Evolutionary conservation across 495 filamentous ascomycete genomes (phyloP), one percentile per base, ranked within the genome.

Genomic region (Xylaria bambusicola): DNA sequence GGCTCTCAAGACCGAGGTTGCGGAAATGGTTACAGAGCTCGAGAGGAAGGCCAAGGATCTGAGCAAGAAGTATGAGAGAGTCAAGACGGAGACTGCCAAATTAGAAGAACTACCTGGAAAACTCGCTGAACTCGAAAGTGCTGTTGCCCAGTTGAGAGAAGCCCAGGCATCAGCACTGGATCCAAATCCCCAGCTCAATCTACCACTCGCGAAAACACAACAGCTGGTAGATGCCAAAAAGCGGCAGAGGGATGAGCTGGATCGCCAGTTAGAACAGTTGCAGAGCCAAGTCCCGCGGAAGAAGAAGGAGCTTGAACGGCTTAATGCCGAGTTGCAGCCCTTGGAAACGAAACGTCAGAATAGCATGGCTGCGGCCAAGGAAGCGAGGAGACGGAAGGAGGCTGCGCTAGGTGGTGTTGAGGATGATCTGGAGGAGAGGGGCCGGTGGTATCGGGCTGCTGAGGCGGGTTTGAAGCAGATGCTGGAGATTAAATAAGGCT

Each of bases 361-460:
- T 35, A 84, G 83, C 47, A 81, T 84, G 52, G 73, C 80, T 42
- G 86, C 89, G 47, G 93, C 92, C 17, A 83, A 79, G 56, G 93
- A 98, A 69, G 93, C 92, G 4, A 82, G 84, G 66, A 80, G 88
- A 64, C 87, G 89, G 72, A 91, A 88, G 71, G 88, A 90, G 66
- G 80, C 86, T 33, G 85, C 80, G 17, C 71, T 76, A 26, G 77
- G 85, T 46, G 85, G 86, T 0, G 82, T 87, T 27, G 87, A 84
- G 52, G 90, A 94, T 70, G 90, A 93, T 53, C 70, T 95, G 21
- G 91, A 95, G 67, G 87, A 91, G 72, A 83, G 84, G 71, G 92
- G 90, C 15, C 76, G 90, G 65, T 97, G 92, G 92, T 88, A 88
- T 67, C 83, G 84, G 60, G 86, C 87, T 27, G 83, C 86, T 1